These are phyloP conservation scores for Tulasnella calospora DNA, from an alignment of 768 basidiomycete genomes.

Conservation along the genomic window DNA sequence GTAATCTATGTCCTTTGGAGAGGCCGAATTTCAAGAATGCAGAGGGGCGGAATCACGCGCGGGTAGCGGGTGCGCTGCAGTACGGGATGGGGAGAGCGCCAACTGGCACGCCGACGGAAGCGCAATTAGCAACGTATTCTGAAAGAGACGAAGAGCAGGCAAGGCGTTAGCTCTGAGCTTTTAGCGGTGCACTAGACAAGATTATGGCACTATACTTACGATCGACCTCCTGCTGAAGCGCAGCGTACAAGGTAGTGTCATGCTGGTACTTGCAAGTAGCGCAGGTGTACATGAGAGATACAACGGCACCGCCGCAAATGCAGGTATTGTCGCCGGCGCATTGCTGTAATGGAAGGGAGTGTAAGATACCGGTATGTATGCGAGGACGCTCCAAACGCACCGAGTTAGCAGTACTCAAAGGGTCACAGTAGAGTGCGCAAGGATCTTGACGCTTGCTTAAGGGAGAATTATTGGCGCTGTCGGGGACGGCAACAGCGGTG, in stretches of 20 bases:
- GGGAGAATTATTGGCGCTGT: not conserved
- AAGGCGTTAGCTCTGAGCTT: not conserved
- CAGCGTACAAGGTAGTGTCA: not conserved
- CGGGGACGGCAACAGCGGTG: not conserved
- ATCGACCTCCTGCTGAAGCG: not conserved
- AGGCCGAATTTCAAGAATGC: too few species aligned
- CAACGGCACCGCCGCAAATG: not conserved
- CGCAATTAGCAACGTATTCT: not conserved
- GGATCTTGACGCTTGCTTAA: not conserved
- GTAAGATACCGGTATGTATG: not conserved
- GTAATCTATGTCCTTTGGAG: too few species aligned
- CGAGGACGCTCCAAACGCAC: not conserved
- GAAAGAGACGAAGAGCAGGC: not conserved
- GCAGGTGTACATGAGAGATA: not conserved
- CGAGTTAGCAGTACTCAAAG: not conserved
- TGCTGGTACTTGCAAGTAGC: not conserved
- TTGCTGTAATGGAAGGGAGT: not conserved
- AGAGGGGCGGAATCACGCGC: not conserved
- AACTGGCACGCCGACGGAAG: not conserved
- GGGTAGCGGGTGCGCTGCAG: not conserved
- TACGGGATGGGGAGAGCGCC: not conserved
- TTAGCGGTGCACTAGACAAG: not conserved
- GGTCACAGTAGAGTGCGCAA: not conserved
- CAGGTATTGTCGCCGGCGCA: not conserved
- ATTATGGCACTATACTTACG: not conserved